Evolutionary conservation across 345 rosid genomes (phyloP), one percentile per base, ranked within the genome.

Genomic region (Rubroshorea leprosula): DNA sequence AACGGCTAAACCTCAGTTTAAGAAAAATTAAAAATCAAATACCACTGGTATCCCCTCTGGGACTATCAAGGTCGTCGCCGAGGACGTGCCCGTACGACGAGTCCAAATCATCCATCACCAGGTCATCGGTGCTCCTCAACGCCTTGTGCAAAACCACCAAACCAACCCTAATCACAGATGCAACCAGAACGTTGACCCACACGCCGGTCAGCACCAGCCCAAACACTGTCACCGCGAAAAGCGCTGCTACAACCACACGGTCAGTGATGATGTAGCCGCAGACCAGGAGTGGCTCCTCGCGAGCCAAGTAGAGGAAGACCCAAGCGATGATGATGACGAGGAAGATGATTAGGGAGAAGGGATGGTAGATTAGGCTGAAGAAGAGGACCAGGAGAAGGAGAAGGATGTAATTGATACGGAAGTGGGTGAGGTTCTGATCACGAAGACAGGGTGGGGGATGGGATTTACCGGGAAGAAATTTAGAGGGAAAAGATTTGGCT

Each of bases 81-180:
- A 85, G 84, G 81, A 85, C 69, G 17, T 73, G 71, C 17, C 72
- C 81, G 56, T 76, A 80, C 26, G 88, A 86, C 1, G 84, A 78
- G 38, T 82, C 88, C 20, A 74, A 51, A 58, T 82, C 86, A 6
- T 78, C 86, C 39, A 66, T 73, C 23, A 82, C 83, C 18, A 85
- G 80, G 60, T 86, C 95, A 22, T 83, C 86, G 49, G 84, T 86
- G 35, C 76, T 73, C 79, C 84, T 79, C 12, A 86, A 51, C 27
- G 12, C 58, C 1, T 82, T 85, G 55, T 86, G 94, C 57, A 81
- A 23, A 6, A 72, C 25, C 67, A 81, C 74, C 54, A 86, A 18
- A 57, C 60, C 47, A 26, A 29, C 60, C 6, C 80, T 78, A 14
- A 76, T 53, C 51, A 59, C 74, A 8, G 57, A 65, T 16, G 76